These are phyloP conservation scores for Geotrichum carabidarum DNA, from an alignment of 1,139 yeast species.

Conservation along the genomic window DNA sequence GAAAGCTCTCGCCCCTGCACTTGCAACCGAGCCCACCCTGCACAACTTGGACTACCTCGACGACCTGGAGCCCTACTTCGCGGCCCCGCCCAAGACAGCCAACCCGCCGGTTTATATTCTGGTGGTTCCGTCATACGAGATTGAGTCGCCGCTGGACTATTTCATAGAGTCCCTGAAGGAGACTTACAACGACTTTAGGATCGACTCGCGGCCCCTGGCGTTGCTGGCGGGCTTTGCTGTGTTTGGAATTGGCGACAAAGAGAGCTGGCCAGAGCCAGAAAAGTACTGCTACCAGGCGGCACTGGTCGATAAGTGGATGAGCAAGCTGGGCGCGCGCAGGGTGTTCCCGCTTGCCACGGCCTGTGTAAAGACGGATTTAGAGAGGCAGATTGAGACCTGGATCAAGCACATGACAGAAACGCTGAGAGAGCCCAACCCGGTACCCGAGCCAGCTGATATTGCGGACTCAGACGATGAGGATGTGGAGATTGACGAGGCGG, in stretches of 20 bases:
- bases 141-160: constrained; percentile 87
- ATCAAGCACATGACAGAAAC: constrained; percentile 53
- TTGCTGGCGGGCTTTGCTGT: constrained; percentile 74
- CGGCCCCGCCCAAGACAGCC: constrained; percentile 45
- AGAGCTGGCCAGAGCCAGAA: constrained; percentile 65
- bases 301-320: constrained; percentile 67
- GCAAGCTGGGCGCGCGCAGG: constrained; percentile 80
- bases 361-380: constrained; percentile 72
- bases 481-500: constrained; percentile 38
- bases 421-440: constrained; percentile 58
- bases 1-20: constrained; percentile 36
- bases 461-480: constrained; percentile 49
- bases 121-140: constrained; percentile 85
- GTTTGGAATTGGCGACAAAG: constrained; percentile 81
- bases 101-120: constrained; percentile 54
- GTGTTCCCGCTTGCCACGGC: constrained; percentile 80
- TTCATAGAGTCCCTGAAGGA: constrained; percentile 77
- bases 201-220: constrained; percentile 70
- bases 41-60: constrained; percentile 75
- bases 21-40: constrained; percentile 48
- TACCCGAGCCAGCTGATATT: constrained; percentile 38
- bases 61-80: constrained; percentile 78
- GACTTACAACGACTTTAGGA: constrained; percentile 76
- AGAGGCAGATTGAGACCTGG: constrained; percentile 62
- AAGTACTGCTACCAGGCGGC: constrained; percentile 85